Percentiles rank a stretch among this genome's conserved stretches.
phyloP scores from a whole-genome alignment of 352 stramenopile species.

The Phytopythium helicoides region DNA sequence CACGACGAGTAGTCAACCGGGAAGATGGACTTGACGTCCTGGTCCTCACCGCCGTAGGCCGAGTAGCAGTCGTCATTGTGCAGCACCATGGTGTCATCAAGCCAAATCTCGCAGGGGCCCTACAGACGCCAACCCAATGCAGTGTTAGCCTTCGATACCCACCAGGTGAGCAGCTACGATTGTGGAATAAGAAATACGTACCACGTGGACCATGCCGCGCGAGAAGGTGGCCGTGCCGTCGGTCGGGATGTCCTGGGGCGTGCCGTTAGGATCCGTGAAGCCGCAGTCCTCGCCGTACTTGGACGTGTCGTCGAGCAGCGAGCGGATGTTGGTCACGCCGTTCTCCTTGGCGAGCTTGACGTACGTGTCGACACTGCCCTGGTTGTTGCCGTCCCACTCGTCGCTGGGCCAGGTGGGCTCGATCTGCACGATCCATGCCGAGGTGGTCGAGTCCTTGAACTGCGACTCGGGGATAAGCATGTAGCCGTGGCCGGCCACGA shows the following conservation, averaged over 20 bases:
- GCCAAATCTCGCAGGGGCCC: constrained; percentile 38
- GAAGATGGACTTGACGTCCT: constrained; percentile 38
- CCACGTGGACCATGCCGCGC: constrained; percentile 22
- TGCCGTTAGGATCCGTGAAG: constrained; percentile 29
- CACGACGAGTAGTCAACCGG: constrained; percentile 40
- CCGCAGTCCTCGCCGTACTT: constrained; percentile 32
- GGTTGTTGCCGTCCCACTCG: constrained; percentile 32
- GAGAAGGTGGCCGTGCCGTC: constrained; percentile 34
- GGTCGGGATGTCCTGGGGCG: constrained; percentile 28
- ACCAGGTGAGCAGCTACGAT: background rate
- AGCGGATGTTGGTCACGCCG: constrained; percentile 29
- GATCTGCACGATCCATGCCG: constrained; percentile 34
- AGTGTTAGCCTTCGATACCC: background rate
- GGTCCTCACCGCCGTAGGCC: constrained; percentile 30
- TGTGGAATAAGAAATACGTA: background rate
- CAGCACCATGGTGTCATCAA: constrained; percentile 35
- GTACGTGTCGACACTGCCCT: constrained; percentile 21
- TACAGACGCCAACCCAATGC: background rate
- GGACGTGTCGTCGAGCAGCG: constrained; percentile 33
- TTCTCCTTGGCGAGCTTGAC: constrained; percentile 22
- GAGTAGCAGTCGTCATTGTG: constrained; percentile 27
- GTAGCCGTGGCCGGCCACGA: constrained; percentile 23
- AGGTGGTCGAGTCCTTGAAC: constrained; percentile 26
- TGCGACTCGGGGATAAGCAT: constrained; percentile 30
- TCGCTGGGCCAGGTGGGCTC: constrained; percentile 23